Conservation (phyloP, 2,329 filamentous ascomycete species). For the Arthrobotrys sinensis region DNA sequence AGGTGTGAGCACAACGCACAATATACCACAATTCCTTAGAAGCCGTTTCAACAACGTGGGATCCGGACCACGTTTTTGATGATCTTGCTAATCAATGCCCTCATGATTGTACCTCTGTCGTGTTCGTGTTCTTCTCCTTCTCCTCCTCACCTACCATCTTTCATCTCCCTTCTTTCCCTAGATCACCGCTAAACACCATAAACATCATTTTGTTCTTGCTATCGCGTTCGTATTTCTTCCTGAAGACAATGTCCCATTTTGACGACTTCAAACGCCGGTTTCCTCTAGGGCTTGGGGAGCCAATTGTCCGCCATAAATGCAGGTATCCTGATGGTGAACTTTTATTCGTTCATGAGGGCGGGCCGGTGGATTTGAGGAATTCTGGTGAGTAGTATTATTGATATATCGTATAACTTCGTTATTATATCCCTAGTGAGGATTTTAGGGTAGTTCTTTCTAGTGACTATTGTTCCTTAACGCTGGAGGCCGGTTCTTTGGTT, state of each 20-base stretch:
- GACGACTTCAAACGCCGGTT: constrained; percentile 35
- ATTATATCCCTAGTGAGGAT: too few relatives aligned
- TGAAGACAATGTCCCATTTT: neutral
- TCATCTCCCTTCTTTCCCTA: too few relatives aligned
- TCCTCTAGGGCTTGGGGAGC: constrained; percentile 32
- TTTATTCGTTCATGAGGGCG: constrained; percentile 1
- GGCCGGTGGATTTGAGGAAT: constrained; percentile 45
- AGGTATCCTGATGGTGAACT: neutral
- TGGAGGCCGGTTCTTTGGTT: too few relatives aligned
- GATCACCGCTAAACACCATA: too few relatives aligned
- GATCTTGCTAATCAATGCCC: constrained; percentile 9
- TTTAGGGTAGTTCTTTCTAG: neutral
- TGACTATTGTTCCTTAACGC: neutral
- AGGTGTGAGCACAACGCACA: constrained; percentile 21
- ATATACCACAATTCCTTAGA: constrained; percentile 30
- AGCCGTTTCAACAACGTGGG: neutral
- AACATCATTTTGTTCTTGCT: neutral
- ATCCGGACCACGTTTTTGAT: neutral
- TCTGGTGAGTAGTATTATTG: constrained; percentile 19
- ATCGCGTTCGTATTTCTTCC: too few relatives aligned
- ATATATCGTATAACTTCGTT: neutral
- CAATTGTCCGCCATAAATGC: constrained; percentile 7
- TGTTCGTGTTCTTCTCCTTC: too few relatives aligned
- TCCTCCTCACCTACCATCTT: neutral
- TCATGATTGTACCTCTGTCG: neutral